These are phyloP conservation scores for Alternaria consortialis DNA, from an alignment of 2,329 filamentous ascomycete genomes.

Conservation along the genomic window DNA sequence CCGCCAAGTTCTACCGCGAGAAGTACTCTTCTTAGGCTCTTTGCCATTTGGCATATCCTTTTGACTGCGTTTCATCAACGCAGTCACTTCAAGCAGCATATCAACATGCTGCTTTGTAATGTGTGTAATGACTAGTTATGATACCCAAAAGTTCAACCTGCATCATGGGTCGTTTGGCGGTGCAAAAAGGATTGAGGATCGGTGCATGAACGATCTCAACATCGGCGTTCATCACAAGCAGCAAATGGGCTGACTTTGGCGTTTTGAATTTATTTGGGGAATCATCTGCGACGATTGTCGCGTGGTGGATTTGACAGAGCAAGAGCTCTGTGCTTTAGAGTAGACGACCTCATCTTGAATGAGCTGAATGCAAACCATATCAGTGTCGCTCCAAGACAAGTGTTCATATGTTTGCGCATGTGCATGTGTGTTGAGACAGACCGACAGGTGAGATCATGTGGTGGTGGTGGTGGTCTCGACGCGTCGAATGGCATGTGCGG, in stretches of 20 bases:
- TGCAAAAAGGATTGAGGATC: constrained; percentile 29
- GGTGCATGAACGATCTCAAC: constrained; percentile 51
- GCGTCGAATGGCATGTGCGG: neutral
- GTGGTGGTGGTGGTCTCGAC: neutral
- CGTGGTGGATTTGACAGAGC: neutral
- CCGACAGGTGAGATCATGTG: neutral
- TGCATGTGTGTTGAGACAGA: neutral
- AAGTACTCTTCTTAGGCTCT: constrained; percentile 74
- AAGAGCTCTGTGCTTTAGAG: constrained; percentile 2
- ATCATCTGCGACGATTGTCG: constrained; percentile 5
- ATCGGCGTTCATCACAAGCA: constrained; percentile 49
- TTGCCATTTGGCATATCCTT: constrained; percentile 34
- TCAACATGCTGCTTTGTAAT: constrained; percentile 52
- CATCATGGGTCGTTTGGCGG: constrained; percentile 49
- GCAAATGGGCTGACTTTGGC: constrained; percentile 20
- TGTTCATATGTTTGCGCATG: neutral
- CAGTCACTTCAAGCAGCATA: constrained; percentile 45
- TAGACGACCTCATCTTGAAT: constrained; percentile 3
- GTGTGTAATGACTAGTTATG: constrained; percentile 52
- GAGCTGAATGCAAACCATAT: neutral
- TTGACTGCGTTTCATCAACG: constrained; percentile 46
- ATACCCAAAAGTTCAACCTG: constrained; percentile 57
- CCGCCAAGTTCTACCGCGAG: constrained; percentile 94
- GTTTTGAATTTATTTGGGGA: constrained; percentile 5
- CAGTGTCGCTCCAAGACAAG: neutral